Conservation (phyloP, 2,329 filamentous ascomycete genomes). For the Venturia oleaginea region DNA sequence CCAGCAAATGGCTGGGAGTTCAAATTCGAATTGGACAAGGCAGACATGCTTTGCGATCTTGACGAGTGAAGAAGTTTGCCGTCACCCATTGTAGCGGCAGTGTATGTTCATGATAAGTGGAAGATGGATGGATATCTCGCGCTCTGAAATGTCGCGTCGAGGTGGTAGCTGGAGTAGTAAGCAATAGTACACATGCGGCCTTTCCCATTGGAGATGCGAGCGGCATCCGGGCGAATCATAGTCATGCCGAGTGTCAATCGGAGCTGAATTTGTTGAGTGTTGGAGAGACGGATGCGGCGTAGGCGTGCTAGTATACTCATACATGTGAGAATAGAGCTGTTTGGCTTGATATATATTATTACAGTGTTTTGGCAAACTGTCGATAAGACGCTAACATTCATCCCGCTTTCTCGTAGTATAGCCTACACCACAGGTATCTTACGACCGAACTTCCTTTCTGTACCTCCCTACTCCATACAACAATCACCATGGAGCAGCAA, state of each 20-base stretch:
- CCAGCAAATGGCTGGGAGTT: constrained; percentile 17
- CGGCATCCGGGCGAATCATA: too few relatives aligned
- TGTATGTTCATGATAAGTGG: not conserved
- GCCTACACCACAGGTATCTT: not conserved
- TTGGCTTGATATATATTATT: not conserved
- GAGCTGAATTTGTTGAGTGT: too few relatives aligned
- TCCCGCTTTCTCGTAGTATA: not conserved
- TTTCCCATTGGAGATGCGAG: too few relatives aligned
- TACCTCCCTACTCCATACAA: not conserved
- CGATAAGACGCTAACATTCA: not conserved
- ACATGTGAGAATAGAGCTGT: not conserved
- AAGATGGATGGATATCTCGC: not conserved
- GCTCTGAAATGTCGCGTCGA: not conserved
- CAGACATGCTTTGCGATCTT: not conserved
- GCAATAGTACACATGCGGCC: not conserved
- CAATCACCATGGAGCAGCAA: constrained; percentile 58
- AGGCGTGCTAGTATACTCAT: not conserved
- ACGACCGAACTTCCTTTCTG: too few relatives aligned
- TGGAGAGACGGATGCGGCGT: not conserved
- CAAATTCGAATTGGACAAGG: not conserved
- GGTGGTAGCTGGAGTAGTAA: not conserved
- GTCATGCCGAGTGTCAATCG: too few relatives aligned
- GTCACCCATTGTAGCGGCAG: not conserved
- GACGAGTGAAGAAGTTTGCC: not conserved
- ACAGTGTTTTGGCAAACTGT: not conserved